Evolutionary conservation across 73 alveolate species (phyloP).

Genomic region (Paramecium sonneborni): DNA sequence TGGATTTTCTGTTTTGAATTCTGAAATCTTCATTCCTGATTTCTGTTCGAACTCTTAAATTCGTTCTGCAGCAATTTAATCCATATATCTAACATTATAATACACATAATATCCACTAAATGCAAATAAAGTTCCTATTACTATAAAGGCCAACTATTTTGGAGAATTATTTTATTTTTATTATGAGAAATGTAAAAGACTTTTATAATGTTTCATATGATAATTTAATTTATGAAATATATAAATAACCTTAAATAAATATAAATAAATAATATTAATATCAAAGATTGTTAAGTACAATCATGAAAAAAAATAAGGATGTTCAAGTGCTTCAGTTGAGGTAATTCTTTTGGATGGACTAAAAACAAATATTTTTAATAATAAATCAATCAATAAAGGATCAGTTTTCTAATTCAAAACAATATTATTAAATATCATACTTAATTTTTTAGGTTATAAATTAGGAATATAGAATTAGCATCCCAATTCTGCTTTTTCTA

Average conservation of each 20-base stretch:
- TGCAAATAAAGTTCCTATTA: background rate
- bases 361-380: slow-evolving; percentile 73
- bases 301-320: slow-evolving; percentile 79
- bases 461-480: background rate
- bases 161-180: background rate
- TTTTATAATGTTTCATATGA: background rate
- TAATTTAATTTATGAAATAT: background rate
- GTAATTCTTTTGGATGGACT: slow-evolving; percentile 79
- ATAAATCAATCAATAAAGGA: slow-evolving; percentile 56
- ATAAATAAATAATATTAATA: background rate
- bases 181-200: background rate
- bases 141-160: background rate
- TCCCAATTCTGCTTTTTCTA: background rate
- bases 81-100: slow-evolving; percentile 12
- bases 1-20: slow-evolving; percentile 29
- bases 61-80: background rate
- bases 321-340: slow-evolving; percentile 81
- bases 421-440: background rate
- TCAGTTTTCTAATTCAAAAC: slow-evolving; percentile 50
- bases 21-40: slow-evolving; percentile 35
- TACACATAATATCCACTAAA: background rate
- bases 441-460: background rate
- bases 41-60: background rate
- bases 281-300: background rate
- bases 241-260: background rate